Conservation (phyloP, 805 yeast genomes). For the Metschnikowia gelsemii region DNA sequence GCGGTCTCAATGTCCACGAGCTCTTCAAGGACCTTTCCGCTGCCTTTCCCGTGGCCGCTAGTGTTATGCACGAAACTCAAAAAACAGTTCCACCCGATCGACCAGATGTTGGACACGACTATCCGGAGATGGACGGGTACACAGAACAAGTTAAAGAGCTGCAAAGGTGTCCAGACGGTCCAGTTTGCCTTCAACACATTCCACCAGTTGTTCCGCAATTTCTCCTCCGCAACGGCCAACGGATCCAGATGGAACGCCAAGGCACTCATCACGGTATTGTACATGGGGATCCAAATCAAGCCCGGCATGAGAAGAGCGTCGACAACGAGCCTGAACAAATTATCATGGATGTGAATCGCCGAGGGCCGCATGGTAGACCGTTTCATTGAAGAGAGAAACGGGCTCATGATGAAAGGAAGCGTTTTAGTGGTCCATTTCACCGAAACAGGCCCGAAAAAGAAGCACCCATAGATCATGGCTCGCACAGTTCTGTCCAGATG, state of each 20-base stretch:
- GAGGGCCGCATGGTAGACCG: conserved; percentile 14
- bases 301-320: conserved; percentile 41
- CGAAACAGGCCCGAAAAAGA: conserved; percentile 40
- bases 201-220: conserved; percentile 41
- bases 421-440: conserved; percentile 40
- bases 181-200: conserved; percentile 40
- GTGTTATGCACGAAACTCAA: conserved; percentile 51
- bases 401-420: conserved; percentile 37
- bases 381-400: conserved; percentile 26
- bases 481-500: conserved; percentile 34
- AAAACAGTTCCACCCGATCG: conserved; percentile 44
- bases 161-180: conserved; percentile 45
- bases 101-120: conserved; percentile 39
- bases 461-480: conserved; percentile 39
- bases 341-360: conserved; percentile 23
- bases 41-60: conserved; percentile 38
- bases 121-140: conserved; percentile 41
- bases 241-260: conserved; percentile 39
- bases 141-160: conserved; percentile 36
- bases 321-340: conserved; percentile 27
- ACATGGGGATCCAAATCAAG: conserved; percentile 43
- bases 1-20: conserved; percentile 40
- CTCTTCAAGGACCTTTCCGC: conserved; percentile 38
- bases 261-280: conserved; percentile 38
- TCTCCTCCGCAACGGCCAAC: conserved; percentile 31